phyloP scores from a whole-genome alignment of 2,329 filamentous ascomycete species.

The Amylocarpus encephaloides region DNA sequence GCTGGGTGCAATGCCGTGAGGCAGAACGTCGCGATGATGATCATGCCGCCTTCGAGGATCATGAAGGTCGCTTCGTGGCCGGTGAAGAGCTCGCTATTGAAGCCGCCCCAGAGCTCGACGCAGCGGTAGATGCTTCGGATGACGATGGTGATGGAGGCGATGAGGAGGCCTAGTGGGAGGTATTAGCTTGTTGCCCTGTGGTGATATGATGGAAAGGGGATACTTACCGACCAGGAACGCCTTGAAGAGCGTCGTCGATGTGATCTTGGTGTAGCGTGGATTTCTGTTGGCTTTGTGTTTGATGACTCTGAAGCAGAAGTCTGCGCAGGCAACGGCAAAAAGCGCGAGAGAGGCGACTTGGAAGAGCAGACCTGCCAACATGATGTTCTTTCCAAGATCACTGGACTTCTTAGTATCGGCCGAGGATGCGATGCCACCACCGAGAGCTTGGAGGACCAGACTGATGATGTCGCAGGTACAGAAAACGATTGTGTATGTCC shows the following conservation, averaged over 20 bases:
- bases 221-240: constrained; percentile 44
- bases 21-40: constrained; percentile 26
- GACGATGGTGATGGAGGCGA: constrained; percentile 49
- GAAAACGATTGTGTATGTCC: constrained; percentile 44
- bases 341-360: constrained; percentile 34
- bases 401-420: constrained; percentile 29
- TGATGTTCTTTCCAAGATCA: constrained; percentile 30
- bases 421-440: constrained; percentile 48
- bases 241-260: constrained; percentile 21
- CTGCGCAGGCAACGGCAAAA: constrained; percentile 21
- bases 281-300: constrained; percentile 15
- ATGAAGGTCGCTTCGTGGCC: constrained; percentile 38
- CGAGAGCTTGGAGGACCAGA: constrained; percentile 52
- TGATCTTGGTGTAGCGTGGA: constrained; percentile 14
- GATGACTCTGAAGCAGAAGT: constrained; percentile 16
- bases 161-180: constrained; percentile 35
- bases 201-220: neutral
- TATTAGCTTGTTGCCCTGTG: neutral
- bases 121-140: constrained; percentile 50
- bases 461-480: constrained; percentile 50
- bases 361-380: constrained; percentile 36
- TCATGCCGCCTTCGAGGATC: constrained; percentile 37
- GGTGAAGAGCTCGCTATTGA: constrained; percentile 41
- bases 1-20: constrained; percentile 32
- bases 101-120: constrained; percentile 49